Conservation (phyloP, 2,329 filamentous ascomycete species). For the Sporothrix pseudoabietina region DNA sequence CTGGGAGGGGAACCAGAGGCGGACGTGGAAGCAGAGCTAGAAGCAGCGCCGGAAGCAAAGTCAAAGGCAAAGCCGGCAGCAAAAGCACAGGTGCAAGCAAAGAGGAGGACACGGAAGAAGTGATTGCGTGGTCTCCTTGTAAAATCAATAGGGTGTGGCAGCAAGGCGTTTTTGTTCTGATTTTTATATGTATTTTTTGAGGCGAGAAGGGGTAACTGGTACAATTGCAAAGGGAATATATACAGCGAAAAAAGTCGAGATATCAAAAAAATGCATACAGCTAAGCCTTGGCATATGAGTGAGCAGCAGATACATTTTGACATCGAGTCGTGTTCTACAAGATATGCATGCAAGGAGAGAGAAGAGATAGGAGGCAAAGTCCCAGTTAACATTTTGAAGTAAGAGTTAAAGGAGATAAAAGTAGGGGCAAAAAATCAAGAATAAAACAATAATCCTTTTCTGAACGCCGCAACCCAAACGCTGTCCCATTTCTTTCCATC, state of each 20-base stretch:
- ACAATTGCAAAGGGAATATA: neutral
- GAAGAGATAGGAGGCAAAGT: neutral
- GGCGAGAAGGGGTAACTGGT: constrained; percentile 3
- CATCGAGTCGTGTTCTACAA: too few relatives aligned
- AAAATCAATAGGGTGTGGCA: neutral
- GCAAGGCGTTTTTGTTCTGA: constrained; percentile 19
- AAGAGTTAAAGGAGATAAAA: neutral
- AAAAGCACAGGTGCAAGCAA: neutral
- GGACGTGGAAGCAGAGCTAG: neutral
- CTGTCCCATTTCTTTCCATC: neutral
- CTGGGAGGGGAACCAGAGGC: neutral
- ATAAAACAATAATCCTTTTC: neutral
- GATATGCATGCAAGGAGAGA: neutral
- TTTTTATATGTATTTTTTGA: neutral
- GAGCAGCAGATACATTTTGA: too few relatives aligned
- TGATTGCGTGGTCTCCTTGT: neutral
- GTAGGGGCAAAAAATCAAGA: neutral
- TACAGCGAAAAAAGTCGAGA: too few relatives aligned
- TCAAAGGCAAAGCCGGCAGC: neutral
- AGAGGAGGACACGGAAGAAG: neutral
- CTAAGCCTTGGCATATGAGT: too few relatives aligned
- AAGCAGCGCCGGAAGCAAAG: neutral
- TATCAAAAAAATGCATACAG: too few relatives aligned
- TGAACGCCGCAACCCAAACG: neutral
- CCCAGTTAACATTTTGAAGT: neutral